Evolutionary conservation across 345 rosid genomes (phyloP), one percentile per base, ranked within the genome.

Genomic region (Lumnitzera littorea): DNA sequence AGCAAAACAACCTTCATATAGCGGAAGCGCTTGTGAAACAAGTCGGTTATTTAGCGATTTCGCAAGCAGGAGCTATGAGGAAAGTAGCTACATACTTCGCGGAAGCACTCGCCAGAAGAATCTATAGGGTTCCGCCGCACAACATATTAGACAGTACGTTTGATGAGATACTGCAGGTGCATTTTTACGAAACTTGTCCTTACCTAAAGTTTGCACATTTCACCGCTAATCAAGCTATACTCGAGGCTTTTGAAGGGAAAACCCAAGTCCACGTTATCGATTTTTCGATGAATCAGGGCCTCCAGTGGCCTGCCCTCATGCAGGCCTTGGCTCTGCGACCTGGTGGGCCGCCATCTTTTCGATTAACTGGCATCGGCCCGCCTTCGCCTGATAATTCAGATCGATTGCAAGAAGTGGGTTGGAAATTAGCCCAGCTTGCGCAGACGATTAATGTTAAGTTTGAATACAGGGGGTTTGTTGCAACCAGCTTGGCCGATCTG

Each of bases 291-390:
- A 84, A 74, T 24, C 87, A 82, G 20, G 91, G 97, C 3, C 76
- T 85, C 71, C 96, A 90, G 70, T 90, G 95, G 96, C 91, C 96
- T 4, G 95, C 90, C 6, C 72, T 90, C 53, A 83, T 90, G 88
- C 95, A 87, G 58, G 97, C 97, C 8, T 73, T 90, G 3, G 95
- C 97, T 13, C 24, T 71, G 11, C 55, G 97, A 17, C 87, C 80
- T 13, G 95, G 90, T 2, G 97, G 92, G 2, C 88, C 97, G 5
- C 97, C 95, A 0, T 55, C 73, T 48, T 87, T 90, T 57, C 78
- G 95, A 55, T 68, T 90, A 24, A 90, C 95, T 17, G 95, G 91
- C 5, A 85, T 90, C 13, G 97, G 97, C 12, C 95, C 90, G 2
- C 97, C 95, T 15, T 62, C 82, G 1, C 75, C 73, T 0, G 89